phyloP scores from a whole-genome alignment of 1,284 basidiomycete genomes.

The Salmacisia buchloeana region DNA sequence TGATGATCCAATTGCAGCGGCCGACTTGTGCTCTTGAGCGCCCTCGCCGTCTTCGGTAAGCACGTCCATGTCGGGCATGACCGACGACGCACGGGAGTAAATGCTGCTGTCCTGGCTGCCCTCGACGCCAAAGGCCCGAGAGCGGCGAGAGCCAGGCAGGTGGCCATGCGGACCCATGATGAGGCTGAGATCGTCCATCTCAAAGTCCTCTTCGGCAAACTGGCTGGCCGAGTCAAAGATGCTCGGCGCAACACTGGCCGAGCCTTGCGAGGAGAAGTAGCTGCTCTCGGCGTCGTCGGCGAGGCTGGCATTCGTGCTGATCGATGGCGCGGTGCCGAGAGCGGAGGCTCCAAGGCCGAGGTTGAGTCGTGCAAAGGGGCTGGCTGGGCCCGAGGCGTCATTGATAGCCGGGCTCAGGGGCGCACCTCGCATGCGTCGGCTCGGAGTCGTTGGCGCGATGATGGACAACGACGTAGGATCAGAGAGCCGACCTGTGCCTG shows the following conservation, averaged over 20 bases:
- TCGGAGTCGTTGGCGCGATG: background rate
- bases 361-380: conserved; percentile 10
- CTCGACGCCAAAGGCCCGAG: background rate
- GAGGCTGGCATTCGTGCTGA: conserved; percentile 8
- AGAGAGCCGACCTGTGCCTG: background rate
- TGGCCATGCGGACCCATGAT: background rate
- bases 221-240: background rate
- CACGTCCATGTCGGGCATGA: background rate
- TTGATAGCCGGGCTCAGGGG: background rate
- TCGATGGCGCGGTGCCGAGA: conserved; percentile 4
- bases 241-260: conserved; percentile 18
- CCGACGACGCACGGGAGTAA: background rate
- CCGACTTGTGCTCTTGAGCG: background rate
- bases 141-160: background rate
- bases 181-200: background rate
- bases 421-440: conserved; percentile 7
- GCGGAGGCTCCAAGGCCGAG: conserved; percentile 9
- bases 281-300: conserved; percentile 20
- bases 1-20: background rate
- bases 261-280: conserved; percentile 33
- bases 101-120: background rate
- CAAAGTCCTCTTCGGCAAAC: background rate
- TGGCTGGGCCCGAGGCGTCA: background rate
- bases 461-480: background rate
- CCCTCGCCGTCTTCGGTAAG: background rate